These are phyloP conservation scores for Encephalitozoon cuniculi DNA, from an alignment of 371 early-diverging fungal species.

Conservation along the genomic window DNA sequence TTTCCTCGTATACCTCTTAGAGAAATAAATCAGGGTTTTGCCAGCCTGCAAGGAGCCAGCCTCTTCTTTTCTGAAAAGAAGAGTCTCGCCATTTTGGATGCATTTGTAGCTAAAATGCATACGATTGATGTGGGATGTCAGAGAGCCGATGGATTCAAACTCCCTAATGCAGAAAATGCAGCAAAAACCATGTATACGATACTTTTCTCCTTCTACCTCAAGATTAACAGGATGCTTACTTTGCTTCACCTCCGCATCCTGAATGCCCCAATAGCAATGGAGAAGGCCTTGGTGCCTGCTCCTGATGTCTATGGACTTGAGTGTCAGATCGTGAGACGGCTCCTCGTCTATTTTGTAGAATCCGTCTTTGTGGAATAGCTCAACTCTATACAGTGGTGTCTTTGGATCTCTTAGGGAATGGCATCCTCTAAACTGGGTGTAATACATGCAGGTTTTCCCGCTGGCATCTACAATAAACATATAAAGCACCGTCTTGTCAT, in stretches of 20 bases:
- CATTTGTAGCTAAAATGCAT: neutral
- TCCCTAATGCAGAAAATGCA: neutral
- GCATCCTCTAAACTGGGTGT: neutral
- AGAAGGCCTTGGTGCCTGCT: neutral
- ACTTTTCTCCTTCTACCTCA: neutral
- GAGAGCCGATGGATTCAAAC: neutral
- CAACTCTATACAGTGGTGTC: neutral
- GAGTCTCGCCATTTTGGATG: neutral
- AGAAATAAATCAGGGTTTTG: neutral
- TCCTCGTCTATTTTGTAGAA: neutral
- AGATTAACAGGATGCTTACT: neutral
- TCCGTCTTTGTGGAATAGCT: neutral
- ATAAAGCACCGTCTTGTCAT: neutral
- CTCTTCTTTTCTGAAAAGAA: neutral
- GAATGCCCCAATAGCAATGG: neutral
- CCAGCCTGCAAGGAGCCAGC: neutral
- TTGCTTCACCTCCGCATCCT: neutral
- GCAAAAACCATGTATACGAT: neutral
- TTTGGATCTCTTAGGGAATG: neutral
- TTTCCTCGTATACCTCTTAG: neutral
- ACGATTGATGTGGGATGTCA: neutral
- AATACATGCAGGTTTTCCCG: neutral
- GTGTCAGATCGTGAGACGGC: neutral
- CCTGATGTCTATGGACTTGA: neutral
- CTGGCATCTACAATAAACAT: neutral